Evolutionary conservation across 106 monocot genomes (phyloP).

Genomic region (Dendrobium chrysotoxum): DNA sequence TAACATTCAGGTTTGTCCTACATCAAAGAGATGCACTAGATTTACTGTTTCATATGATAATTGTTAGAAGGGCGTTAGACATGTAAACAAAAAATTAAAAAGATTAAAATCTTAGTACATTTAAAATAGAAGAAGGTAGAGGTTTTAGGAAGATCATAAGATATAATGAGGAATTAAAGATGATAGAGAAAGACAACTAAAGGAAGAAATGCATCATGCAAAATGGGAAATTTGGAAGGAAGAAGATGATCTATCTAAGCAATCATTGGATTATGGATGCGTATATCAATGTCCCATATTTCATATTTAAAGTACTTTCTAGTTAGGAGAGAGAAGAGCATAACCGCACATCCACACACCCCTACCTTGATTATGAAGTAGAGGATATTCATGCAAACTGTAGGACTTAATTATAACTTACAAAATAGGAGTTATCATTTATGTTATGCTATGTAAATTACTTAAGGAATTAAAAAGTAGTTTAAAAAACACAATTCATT

Average conservation of each 20-base stretch:
- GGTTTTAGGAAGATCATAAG: background rate
- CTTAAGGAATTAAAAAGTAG: background rate
- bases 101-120: background rate
- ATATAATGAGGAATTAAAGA: background rate
- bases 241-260: background rate
- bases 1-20: too few species aligned
- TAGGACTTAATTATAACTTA: background rate
- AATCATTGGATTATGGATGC: background rate
- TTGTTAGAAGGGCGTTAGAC: too few species aligned
- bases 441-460: background rate
- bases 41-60: too few species aligned
- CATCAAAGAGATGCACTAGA: too few species aligned
- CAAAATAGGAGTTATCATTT: background rate
- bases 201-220: background rate
- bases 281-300: background rate
- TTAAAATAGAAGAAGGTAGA: background rate
- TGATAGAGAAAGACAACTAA: background rate
- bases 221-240: background rate
- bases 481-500: background rate
- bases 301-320: background rate
- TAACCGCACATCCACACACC: too few species aligned
- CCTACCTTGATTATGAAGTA: too few species aligned
- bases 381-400: too few species aligned
- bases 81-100: background rate
- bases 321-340: too few species aligned